Percentiles rank a stretch among this genome's conserved stretches.
These are phyloP conservation scores for Trichoderma endophyticum DNA, from an alignment of 2,329 filamentous ascomycete species.

Conservation along the genomic window DNA sequence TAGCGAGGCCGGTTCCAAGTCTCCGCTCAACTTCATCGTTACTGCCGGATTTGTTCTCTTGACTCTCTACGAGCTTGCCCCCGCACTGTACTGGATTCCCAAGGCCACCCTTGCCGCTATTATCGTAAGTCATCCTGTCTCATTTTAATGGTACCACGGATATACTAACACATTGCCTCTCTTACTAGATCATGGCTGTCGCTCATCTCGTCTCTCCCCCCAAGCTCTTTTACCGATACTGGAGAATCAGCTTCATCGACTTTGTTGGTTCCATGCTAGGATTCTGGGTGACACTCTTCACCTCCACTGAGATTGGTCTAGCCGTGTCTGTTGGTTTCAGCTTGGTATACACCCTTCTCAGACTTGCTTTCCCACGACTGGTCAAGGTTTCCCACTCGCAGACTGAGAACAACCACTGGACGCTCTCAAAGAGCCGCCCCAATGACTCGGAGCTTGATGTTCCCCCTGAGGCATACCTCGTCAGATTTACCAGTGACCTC, in stretches of 20 bases:
- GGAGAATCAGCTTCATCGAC: constrained; percentile 62
- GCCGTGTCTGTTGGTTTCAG: constrained; percentile 60
- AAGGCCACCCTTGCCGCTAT: constrained; percentile 63
- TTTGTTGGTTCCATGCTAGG: constrained; percentile 62
- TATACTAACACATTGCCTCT: not conserved
- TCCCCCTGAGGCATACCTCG: constrained; percentile 51
- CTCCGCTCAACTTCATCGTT: constrained; percentile 58
- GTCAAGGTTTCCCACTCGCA: constrained; percentile 31
- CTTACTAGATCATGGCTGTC: constrained; percentile 55
- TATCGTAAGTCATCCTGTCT: constrained; percentile 42
- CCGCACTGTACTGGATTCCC: constrained; percentile 64
- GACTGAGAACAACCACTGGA: constrained; percentile 31
- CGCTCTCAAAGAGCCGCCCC: constrained; percentile 22
- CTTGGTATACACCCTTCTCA: constrained; percentile 57
- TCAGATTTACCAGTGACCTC: constrained; percentile 55
- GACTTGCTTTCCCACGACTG: constrained; percentile 52
- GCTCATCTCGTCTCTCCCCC: constrained; percentile 59
- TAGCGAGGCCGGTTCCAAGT: constrained; percentile 60
- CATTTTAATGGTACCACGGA: not conserved
- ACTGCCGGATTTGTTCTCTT: constrained; percentile 60
- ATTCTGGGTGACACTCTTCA: constrained; percentile 63
- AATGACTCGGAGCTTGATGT: constrained; percentile 27
- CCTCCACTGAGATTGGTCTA: constrained; percentile 58
- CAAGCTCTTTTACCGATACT: constrained; percentile 59
- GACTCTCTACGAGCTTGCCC: constrained; percentile 59